Evolutionary conservation across 192 early-diverging fungal species (phyloP), one percentile per base, ranked within the genome.

Genomic region (Rhizophlyctis rosea): DNA sequence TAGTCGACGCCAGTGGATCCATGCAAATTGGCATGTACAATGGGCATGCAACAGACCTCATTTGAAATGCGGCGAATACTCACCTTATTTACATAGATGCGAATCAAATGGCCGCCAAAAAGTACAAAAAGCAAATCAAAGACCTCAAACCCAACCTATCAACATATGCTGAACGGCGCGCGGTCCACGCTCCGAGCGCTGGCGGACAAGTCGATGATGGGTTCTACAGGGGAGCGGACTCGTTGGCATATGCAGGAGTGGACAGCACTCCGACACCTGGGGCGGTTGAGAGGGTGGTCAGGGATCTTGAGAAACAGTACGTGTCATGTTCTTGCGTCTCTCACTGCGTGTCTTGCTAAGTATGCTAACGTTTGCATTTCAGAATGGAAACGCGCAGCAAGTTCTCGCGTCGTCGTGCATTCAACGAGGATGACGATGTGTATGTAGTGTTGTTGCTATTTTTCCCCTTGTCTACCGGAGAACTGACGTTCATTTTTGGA

Each of bases 131-230:
- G 4, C 78, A 89, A 39, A 85, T 91, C 1, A 77, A 75, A 23
- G 88, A 88, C 14, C 75, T 99, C 23, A 94, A 91, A 67, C 96
- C 95, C 2, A 85, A 97, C 65, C 58, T 96, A 61, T 64, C 61
- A 0, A 73, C 85, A 1, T 95, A 96, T 65, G 72, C 84, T 51
- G 86, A 88, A 30, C 77, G 86, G 65, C 87, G 88, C 59, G 73
- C 76, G 16, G n/a, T n/a, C n/a, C n/a, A n/a, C n/a, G 65, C 68
- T 4, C 65, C 61, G 25, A 69, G 70, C 33, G 57, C 55, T 13
- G 54, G 48, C 7, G 56, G 39, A 32, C 47, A 21, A 54, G 21
- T 7, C 54, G 58, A 39, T n/a, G 48, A 61, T 7, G 61, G 31
- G 23, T 87, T 88, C 64, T 87, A 85, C 64, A 67, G 85, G 21